Conservation (phyloP, 1,284 basidiomycete species). For the Malassezia equina region DNA sequence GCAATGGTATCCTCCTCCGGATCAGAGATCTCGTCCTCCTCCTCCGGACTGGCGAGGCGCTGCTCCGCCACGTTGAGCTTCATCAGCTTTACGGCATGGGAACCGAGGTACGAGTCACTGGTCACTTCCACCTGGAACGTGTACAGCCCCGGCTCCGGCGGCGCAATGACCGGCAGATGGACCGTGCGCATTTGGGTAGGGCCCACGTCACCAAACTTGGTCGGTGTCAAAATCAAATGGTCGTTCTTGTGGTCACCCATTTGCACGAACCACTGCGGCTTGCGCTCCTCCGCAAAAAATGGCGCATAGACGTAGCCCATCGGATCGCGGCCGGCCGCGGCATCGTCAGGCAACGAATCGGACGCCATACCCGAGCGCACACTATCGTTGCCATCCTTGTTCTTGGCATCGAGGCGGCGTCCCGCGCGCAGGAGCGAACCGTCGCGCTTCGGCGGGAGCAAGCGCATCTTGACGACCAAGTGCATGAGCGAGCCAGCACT, state of each 20-base stretch:
- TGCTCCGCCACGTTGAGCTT: slow-evolving; percentile 57
- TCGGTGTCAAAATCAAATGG: slow-evolving; percentile 79
- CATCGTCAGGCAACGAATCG: slow-evolving; percentile 25
- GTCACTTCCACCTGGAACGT: slow-evolving; percentile 78
- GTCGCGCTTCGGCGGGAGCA: slow-evolving; percentile 54
- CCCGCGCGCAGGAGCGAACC: slow-evolving; percentile 33
- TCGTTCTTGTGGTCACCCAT: slow-evolving; percentile 83
- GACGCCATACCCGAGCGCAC: slow-evolving; percentile 25
- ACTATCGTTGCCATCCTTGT: slow-evolving; percentile 48
- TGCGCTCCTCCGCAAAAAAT: slow-evolving; percentile 61
- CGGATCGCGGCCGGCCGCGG: slow-evolving; percentile 47
- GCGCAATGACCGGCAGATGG: slow-evolving; percentile 89
- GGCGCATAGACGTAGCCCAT: slow-evolving; percentile 76
- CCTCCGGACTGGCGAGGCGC: slow-evolving; percentile 40
- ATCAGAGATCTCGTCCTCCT: slow-evolving; percentile 46
- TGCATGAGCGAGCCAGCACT: slow-evolving; percentile 82
- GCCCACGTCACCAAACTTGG: slow-evolving; percentile 60
- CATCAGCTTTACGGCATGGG: slow-evolving; percentile 53
- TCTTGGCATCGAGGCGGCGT: slow-evolving; percentile 24
- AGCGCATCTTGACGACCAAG: slow-evolving; percentile 69
- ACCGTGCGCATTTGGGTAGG: slow-evolving; percentile 65
- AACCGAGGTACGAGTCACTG: slow-evolving; percentile 77
- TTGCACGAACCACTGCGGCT: slow-evolving; percentile 52
- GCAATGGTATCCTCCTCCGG: slow-evolving; percentile 58
- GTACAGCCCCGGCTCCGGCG: slow-evolving; percentile 70